Percentiles rank a stretch among this genome's conserved stretches.
Conservation (phyloP, 495 filamentous ascomycete species). For the Lichenothelia convexa region DNA sequence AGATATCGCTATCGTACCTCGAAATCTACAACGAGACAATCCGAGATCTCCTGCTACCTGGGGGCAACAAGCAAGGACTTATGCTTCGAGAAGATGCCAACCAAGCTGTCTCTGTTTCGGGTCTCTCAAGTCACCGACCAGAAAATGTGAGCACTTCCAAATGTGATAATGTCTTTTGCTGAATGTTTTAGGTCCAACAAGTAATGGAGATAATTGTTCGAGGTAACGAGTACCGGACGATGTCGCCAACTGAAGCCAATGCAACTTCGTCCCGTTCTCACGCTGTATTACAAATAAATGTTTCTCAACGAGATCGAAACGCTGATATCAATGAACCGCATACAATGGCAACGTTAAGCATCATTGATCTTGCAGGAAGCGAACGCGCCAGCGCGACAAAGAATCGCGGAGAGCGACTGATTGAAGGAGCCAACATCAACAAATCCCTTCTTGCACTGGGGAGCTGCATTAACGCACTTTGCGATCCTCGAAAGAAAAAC, state of each 20-base stretch:
- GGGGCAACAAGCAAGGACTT: constrained; percentile 67
- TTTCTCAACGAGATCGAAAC: constrained; percentile 85
- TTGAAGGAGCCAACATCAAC: constrained; percentile 98
- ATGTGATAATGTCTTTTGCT: not conserved
- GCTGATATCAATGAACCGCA: constrained; percentile 86
- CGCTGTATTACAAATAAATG: constrained; percentile 95
- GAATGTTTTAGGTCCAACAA: constrained; percentile 34
- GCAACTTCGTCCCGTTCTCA: constrained; percentile 95
- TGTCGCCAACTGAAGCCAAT: constrained; percentile 94
- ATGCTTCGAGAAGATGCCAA: constrained; percentile 92
- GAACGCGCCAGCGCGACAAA: constrained; percentile 94
- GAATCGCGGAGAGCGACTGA: constrained; percentile 77
- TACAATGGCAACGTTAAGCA: constrained; percentile 93
- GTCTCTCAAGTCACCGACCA: constrained; percentile 80
- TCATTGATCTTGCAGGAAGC: constrained; percentile 93
- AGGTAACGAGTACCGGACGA: constrained; percentile 86
- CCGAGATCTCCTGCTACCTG: constrained; percentile 75
- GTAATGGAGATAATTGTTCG: constrained; percentile 99
- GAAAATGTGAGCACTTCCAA: constrained; percentile 37
- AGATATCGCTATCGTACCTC: constrained; percentile 84
- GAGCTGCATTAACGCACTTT: constrained; percentile 97
- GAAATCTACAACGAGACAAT: constrained; percentile 99
- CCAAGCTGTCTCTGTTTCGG: constrained; percentile 81
- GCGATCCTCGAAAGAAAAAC: constrained; percentile 78
- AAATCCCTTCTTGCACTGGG: constrained; percentile 89